Base-by-base conservation (phyloP, 2,329 filamentous ascomycete genomes). In the Neonectria sp. region DNA sequence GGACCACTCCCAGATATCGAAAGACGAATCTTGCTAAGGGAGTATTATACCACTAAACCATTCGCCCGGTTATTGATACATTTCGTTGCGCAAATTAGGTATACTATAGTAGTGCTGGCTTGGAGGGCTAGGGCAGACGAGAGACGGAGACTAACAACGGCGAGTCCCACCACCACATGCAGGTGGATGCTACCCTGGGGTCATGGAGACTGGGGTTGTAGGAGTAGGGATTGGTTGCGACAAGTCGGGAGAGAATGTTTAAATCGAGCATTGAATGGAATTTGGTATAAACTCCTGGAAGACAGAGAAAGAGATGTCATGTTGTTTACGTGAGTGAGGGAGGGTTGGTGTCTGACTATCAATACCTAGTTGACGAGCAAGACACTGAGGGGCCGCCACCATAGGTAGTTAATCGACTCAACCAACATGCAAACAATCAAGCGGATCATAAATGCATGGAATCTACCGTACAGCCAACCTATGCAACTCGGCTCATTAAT, bases 41-140 rank as follows among this genome's bases (percentile, higher is more conserved):
- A 70, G 67, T 71, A 71, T 71, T 71, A 71, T 71, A 71, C 69
- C 69, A 71, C 68, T 71, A 71, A 70, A 71, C 69, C 69, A 70
- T 71, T 71, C 69, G 69, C 69, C 69, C 69, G 60, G 49, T 63
- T 53, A 12, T 68, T 68, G 65, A 51, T 72, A 59, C 12, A 35
- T 1, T 9, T 2, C 0, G 3, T 0, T 8, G 6, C 6, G 55
- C 1, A 63, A 70, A 66, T 71, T 65, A 64, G 65, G 59, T 49
- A 66, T 68, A 71, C 68, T 40, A 7, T 31, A 37, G 12, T 25
- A 27, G 45, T 29, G 29, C 6, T 27, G 17, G n/a, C n/a, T 40
- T 53, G 58, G 43, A 35, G 49, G 60, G 48, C 55, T 60, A 65
- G 59, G 51, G 51, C 52, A 56, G 49, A 45, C 31, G 33, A 52